These are phyloP conservation scores for Trichoderma aggressivum DNA, from an alignment of 2,329 filamentous ascomycete genomes.

Conservation along the genomic window DNA sequence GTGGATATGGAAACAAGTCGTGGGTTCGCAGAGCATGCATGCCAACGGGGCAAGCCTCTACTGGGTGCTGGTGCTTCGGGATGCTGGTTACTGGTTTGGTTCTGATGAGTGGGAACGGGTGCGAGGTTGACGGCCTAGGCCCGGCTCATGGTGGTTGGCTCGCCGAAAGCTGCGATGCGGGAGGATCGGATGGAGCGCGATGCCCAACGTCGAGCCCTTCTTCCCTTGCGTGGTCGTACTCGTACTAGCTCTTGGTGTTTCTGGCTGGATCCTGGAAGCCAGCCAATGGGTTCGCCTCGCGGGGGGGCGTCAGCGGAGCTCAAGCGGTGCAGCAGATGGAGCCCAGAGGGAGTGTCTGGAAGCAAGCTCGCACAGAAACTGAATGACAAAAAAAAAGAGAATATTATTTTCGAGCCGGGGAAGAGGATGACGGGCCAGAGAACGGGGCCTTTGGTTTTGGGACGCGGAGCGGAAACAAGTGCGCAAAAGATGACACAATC, in stretches of 20 bases:
- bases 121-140: constrained; percentile 22
- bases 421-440: constrained; percentile 28
- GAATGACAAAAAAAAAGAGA: constrained; percentile 1
- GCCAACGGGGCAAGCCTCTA: constrained; percentile 31
- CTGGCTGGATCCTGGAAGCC: neutral
- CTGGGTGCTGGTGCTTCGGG: neutral
- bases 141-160: constrained; percentile 37
- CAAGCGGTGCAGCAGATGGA: constrained; percentile 4
- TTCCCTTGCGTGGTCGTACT: constrained; percentile 9
- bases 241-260: neutral
- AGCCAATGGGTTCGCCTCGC: constrained; percentile 7
- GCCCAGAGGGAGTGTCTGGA: neutral
- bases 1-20: constrained; percentile 23
- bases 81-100: constrained; percentile 22
- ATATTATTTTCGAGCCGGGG: constrained; percentile 30
- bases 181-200: constrained; percentile 22
- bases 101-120: constrained; percentile 27
- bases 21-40: constrained; percentile 32
- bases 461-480: constrained; percentile 23
- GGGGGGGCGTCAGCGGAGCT: neutral
- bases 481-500: constrained; percentile 34
- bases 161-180: constrained; percentile 23
- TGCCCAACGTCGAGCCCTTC: constrained; percentile 26
- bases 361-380: constrained; percentile 12
- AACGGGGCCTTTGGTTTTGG: constrained; percentile 9